A percentile compares a stretch with the other conserved stretches of the same genome.
These are phyloP conservation scores for Trichosporon coremiiforme DNA, from an alignment of 1,284 basidiomycete species.

Conservation along the genomic window DNA sequence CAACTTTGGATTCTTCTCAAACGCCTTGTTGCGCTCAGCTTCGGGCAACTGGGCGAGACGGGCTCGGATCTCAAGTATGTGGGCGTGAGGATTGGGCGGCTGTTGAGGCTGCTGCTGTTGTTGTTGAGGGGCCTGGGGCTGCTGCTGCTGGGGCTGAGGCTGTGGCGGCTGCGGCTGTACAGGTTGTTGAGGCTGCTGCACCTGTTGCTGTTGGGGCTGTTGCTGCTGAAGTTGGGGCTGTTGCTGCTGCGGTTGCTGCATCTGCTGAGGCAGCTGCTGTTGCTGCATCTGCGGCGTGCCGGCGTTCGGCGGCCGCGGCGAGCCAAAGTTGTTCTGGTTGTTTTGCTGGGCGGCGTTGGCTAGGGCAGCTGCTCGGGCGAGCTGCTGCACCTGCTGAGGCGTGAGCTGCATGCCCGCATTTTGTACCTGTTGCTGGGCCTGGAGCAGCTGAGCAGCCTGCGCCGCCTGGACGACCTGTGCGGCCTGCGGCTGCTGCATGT, in stretches of 20 bases:
- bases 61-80: slow-evolving; percentile 36
- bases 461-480: slow-evolving; percentile 23
- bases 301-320: slow-evolving; percentile 35
- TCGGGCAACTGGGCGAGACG: slow-evolving; percentile 42
- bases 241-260: not conserved
- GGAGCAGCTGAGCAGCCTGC: slow-evolving; percentile 31
- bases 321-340: slow-evolving; percentile 37
- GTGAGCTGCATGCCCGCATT: slow-evolving; percentile 30
- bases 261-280: slow-evolving; percentile 8
- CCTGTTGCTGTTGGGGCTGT: slow-evolving; percentile 21
- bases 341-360: slow-evolving; percentile 25
- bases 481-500: slow-evolving; percentile 23
- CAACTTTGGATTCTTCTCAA: slow-evolving; percentile 44
- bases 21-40: slow-evolving; percentile 40
- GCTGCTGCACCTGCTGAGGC: slow-evolving; percentile 33
- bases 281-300: slow-evolving; percentile 15
- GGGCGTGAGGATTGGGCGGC: slow-evolving; percentile 23
- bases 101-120: slow-evolving; percentile 25
- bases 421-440: slow-evolving; percentile 34
- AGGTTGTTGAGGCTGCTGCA: slow-evolving; percentile 22
- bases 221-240: slow-evolving; percentile 14
- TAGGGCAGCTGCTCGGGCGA: slow-evolving; percentile 27
- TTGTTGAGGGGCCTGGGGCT: not conserved
- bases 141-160: slow-evolving; percentile 7
- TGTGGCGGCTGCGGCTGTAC: not conserved